A percentile compares a stretch with the other conserved stretches of the same genome.
Evolutionary conservation across 805 yeast species (phyloP).

Genomic region (Zygoascus flipseniorum): DNA sequence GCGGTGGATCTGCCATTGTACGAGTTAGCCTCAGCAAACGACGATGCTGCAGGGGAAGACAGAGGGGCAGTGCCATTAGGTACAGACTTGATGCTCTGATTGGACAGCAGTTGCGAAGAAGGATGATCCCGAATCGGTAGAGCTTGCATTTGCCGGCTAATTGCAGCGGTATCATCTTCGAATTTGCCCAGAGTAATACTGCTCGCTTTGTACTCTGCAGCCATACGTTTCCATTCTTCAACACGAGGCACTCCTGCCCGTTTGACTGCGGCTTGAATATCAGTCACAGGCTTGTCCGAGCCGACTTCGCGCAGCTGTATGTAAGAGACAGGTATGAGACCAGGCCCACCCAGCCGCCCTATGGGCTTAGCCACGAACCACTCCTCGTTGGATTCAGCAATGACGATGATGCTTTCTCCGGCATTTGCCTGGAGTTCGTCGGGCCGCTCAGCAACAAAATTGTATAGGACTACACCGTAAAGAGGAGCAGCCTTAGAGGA

Average conservation of each 20-base stretch:
- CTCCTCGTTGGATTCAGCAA: slow-evolving; percentile 93
- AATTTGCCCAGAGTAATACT: slow-evolving; percentile 58
- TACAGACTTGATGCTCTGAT: background rate
- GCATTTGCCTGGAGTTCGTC: slow-evolving; percentile 81
- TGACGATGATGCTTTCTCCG: slow-evolving; percentile 84
- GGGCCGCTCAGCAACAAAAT: slow-evolving; percentile 68
- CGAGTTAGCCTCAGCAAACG: slow-evolving; percentile 7
- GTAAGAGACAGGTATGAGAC: slow-evolving; percentile 85
- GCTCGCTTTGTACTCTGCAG: slow-evolving; percentile 87
- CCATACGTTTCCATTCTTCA: slow-evolving; percentile 88
- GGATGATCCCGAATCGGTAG: slow-evolving; percentile 1
- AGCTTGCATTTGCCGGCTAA: slow-evolving; percentile 2
- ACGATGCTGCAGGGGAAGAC: slow-evolving; percentile 13
- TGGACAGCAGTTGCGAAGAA: background rate
- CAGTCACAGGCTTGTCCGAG: slow-evolving; percentile 50
- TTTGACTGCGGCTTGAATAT: slow-evolving; percentile 49
- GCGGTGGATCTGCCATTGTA: slow-evolving; percentile 4
- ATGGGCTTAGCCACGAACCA: slow-evolving; percentile 98
- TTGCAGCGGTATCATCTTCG: slow-evolving; percentile 28
- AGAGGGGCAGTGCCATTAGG: slow-evolving; percentile 10
- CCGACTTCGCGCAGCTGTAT: slow-evolving; percentile 77
- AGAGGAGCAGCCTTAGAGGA: slow-evolving; percentile 26
- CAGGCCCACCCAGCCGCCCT: slow-evolving; percentile 93
- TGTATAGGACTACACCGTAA: slow-evolving; percentile 80
- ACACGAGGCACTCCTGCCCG: slow-evolving; percentile 78